These are phyloP conservation scores for Orbilia javanica DNA, from an alignment of 2,329 filamentous ascomycete species.

Conservation along the genomic window DNA sequence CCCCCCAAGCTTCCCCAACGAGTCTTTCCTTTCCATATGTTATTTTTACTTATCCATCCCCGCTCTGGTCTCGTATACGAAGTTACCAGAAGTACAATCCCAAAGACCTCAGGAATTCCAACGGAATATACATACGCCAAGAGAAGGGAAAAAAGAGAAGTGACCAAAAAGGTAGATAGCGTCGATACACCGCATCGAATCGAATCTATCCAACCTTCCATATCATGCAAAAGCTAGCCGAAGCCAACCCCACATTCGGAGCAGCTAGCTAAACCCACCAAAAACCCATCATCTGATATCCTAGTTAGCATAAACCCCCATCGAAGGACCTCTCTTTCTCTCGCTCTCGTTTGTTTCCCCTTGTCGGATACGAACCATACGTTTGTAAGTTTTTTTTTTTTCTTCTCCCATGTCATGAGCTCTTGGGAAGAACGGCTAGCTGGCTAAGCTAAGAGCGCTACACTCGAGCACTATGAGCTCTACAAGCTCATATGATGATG, in stretches of 20 bases:
- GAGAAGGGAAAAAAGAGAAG: neutral
- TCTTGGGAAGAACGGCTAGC: conserved; percentile 3
- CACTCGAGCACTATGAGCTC: neutral
- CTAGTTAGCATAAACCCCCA: neutral
- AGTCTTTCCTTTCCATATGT: too few relatives aligned
- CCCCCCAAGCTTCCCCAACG: too few relatives aligned
- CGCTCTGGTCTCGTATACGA: too few relatives aligned
- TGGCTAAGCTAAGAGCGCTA: conserved; percentile 1
- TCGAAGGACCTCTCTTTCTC: neutral
- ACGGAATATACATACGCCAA: neutral
- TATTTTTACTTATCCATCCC: too few relatives aligned
- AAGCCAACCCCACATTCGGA: conserved; percentile 12
- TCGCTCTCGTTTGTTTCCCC: too few relatives aligned
- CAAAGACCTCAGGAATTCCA: neutral
- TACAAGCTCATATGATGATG: too few relatives aligned
- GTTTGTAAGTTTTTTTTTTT: too few relatives aligned
- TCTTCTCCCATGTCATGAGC: neutral
- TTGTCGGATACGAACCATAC: neutral
- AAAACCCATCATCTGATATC: conserved; percentile 6
- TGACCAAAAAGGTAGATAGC: conserved; percentile 4
- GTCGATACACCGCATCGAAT: conserved; percentile 16
- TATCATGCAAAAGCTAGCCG: conserved; percentile 18
- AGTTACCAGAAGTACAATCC: too few relatives aligned
- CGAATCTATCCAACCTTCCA: conserved; percentile 19
- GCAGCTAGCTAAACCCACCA: neutral